phyloP scores from a whole-genome alignment of 2,329 filamentous ascomycete genomes.

The Fusarium kyushuense region DNA sequence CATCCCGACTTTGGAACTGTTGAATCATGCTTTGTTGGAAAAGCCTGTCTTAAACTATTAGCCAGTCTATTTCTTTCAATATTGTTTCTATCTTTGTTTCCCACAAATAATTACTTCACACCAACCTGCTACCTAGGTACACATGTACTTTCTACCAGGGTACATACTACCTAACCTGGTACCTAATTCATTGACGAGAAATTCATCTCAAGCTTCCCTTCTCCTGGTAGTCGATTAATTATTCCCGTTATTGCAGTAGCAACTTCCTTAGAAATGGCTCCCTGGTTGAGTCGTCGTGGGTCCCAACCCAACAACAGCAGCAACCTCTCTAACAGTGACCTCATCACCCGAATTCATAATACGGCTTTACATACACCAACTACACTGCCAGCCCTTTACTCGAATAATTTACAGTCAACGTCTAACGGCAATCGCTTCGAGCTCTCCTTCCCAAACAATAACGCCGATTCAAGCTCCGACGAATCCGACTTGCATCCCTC shows the following conservation, averaged over 20 bases:
- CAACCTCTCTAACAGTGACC: slow-evolving; percentile 45
- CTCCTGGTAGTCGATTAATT: background rate
- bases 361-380: slow-evolving; percentile 52
- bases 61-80: slow-evolving; percentile 8
- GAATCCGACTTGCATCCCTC: slow-evolving; percentile 56
- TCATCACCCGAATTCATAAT: slow-evolving; percentile 54
- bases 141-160: too few species aligned
- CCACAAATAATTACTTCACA: background rate
- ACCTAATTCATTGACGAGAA: background rate
- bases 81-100: background rate
- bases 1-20: slow-evolving; percentile 26
- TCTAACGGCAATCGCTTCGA: slow-evolving; percentile 43
- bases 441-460: slow-evolving; percentile 48
- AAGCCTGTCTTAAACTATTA: slow-evolving; percentile 6
- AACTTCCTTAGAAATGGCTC: slow-evolving; percentile 50
- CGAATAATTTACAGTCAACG: slow-evolving; percentile 11
- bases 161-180: background rate
- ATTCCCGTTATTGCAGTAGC: slow-evolving; percentile 19
- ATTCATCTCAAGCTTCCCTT: slow-evolving; percentile 21
- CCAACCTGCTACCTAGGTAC: background rate
- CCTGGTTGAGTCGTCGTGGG: slow-evolving; percentile 49
- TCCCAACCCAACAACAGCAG: slow-evolving; percentile 46
- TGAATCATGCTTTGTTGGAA: slow-evolving; percentile 30
- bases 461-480: slow-evolving; percentile 59
- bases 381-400: slow-evolving; percentile 42